phyloP scores from a whole-genome alignment of 495 filamentous ascomycete genomes.

The Penicillium flavigenum region DNA sequence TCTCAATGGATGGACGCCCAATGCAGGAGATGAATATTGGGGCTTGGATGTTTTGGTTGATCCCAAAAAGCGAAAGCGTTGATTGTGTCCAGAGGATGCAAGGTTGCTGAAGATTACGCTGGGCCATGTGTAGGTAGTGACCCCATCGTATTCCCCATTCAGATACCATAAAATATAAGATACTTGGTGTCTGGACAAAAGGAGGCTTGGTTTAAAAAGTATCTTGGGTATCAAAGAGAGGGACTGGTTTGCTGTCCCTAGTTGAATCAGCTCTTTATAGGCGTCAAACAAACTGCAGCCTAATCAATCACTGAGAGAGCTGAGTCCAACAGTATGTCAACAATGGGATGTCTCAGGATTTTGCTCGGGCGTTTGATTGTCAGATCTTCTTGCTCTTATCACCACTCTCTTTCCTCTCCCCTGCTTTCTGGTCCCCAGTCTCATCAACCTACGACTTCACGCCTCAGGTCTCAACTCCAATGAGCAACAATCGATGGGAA shows the following conservation, averaged over 20 bases:
- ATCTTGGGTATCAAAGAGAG: neutral
- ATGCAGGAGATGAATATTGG: conserved; percentile 43
- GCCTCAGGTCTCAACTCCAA: too few relatives aligned
- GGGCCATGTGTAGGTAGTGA: neutral
- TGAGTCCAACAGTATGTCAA: neutral
- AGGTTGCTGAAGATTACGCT: neutral
- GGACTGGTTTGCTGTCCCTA: neutral
- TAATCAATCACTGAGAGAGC: neutral
- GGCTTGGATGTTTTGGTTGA: conserved; percentile 38
- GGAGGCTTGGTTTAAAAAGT: too few relatives aligned
- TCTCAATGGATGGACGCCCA: conserved; percentile 42
- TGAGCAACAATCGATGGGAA: neutral
- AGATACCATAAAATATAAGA: neutral
- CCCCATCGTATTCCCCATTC: neutral
- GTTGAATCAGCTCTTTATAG: neutral
- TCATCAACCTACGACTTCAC: neutral
- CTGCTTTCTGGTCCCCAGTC: neutral
- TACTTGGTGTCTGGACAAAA: too few relatives aligned
- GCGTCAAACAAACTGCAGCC: neutral
- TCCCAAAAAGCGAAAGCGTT: conserved; percentile 39
- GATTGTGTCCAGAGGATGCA: conserved; percentile 7
- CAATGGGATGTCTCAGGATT: neutral
- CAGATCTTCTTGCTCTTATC: neutral
- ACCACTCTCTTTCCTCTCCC: neutral
- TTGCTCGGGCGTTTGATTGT: neutral